Base-by-base conservation (phyloP, 306 rosid genomes). In the Carpinus viminea region DNA sequence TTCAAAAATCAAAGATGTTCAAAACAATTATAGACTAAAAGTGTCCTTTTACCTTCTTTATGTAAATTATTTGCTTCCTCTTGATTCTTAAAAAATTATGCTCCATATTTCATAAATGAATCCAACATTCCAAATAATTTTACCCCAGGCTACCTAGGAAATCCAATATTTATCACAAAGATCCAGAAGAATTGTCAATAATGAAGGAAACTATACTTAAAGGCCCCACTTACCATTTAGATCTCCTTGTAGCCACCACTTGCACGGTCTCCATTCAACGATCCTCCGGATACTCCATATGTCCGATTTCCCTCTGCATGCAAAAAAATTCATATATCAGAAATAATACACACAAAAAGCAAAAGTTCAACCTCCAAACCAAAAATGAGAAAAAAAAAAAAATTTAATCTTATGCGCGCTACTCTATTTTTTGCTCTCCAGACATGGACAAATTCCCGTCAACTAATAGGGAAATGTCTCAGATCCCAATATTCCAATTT, bases 231-330 rank as follows among this genome's bases (percentile, higher is more conserved):
- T 84, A 95, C 98, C 96, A 43, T 79, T 71, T 81, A 77, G 84
- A 74, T 82, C 87, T 21, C 86, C 91, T 85, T 87, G 90, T 12
- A 85, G 85, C 99, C 98, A 95, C 99, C 97, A 95, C 59, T 85
- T 80, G 93, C 99, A 95, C 83, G 96, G 94, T 46, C 90, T 90
- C 99, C 99, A 95, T 66, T 91, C 96, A 60, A 85, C 82, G 65
- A 80, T 77, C 85, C 97, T 91, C 81, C 81, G 78, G 26, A 95
- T 89, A 85, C 90, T 88, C 99, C 99, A 91, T 85, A 93, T 86
- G 55, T 83, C 93, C 69, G 54, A 73, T 74, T 80, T 79, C 48
- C 81, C 83, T 72, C 99, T 95, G 84, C 87, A 72, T 55, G 26
- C 76, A 50, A 24, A 78, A 78, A 81, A 80, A 17, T 71, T 78